Base-by-base conservation (phyloP, 805 yeast genomes). In the Isabelozyma rhagii region DNA sequence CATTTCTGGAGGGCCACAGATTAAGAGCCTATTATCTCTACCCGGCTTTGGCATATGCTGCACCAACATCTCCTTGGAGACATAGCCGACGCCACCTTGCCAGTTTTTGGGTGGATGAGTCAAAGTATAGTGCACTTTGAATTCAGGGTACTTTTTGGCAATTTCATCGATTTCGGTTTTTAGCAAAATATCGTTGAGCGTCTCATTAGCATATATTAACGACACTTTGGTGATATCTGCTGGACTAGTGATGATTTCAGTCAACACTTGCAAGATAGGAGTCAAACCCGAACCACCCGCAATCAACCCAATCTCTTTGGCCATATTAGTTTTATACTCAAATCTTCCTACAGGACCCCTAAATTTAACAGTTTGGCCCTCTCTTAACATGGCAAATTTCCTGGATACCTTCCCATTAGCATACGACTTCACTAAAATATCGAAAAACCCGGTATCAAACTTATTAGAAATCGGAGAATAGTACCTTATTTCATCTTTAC, bases 281-380 rank as follows among this genome's bases (percentile, higher is more conserved):
- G 97, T 89, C 54, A 92, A 85, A 47, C 97, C 96, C 0, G 93
- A 82, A 15, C 96, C 96, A 56, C 94, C 96, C 7, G 92, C 93
- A 57, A 88, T 75, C 71, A 88, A 76, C 15, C 84, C 83, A 50
- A 88, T 74, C 51, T 83, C 80, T 52, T 78, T 78, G 40, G 83
- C 85, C 72, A 81, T 78, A 61, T 85, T 85, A 25, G 77, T 57
- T 40, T 60, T 50, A 63, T 85, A 85, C 34, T 80, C 66, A 67
- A 88, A 81, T 63, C 84, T 78, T 13, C 96, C 94, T 45, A 87
- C 87, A 14, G 94, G 91, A 1, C 96, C 96, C 64, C 83, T 81
- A 60, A 88, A 87, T 53, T 80, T 79, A 15, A 87, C 87, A 17
- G 78, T 74, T 63, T 83, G 83, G 36, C 91, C 93, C 43, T 81